Evolutionary conservation across 2,329 filamentous ascomycete genomes (phyloP).

Genomic region (Penicillium sp.): DNA sequence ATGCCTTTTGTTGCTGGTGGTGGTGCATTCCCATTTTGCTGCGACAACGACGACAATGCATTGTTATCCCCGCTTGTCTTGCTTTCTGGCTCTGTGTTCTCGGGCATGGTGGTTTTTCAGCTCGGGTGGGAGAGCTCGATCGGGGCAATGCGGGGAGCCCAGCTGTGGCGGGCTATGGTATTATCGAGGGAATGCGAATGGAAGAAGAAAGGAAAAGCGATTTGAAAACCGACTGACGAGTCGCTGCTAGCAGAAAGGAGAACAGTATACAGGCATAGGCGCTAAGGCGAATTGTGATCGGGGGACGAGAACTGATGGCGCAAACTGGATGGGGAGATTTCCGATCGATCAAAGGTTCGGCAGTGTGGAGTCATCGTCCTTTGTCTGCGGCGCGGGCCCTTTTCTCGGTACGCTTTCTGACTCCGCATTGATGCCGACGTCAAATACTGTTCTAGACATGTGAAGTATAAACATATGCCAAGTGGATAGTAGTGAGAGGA

Average conservation of each 20-base stretch:
- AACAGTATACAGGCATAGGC: background rate
- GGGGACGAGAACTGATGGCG: background rate
- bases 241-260: background rate
- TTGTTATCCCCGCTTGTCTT: background rate
- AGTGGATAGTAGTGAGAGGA: too few relatives aligned
- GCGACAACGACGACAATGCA: conserved; percentile 19
- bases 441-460: too few relatives aligned
- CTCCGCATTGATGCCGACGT: background rate
- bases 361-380: background rate
- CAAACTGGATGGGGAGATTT: background rate
- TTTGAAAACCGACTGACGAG: background rate
- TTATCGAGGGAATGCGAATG: background rate
- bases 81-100: background rate
- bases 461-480: too few relatives aligned
- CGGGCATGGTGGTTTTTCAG: background rate
- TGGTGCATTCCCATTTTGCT: conserved; percentile 26
- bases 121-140: background rate
- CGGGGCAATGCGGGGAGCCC: background rate
- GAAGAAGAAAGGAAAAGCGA: background rate
- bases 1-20: background rate
- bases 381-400: background rate
- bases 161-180: background rate
- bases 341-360: background rate
- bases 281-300: background rate
- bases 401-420: background rate